Conservation (phyloP, 163 green algal genomes). For the Chloroidium sp. region DNA sequence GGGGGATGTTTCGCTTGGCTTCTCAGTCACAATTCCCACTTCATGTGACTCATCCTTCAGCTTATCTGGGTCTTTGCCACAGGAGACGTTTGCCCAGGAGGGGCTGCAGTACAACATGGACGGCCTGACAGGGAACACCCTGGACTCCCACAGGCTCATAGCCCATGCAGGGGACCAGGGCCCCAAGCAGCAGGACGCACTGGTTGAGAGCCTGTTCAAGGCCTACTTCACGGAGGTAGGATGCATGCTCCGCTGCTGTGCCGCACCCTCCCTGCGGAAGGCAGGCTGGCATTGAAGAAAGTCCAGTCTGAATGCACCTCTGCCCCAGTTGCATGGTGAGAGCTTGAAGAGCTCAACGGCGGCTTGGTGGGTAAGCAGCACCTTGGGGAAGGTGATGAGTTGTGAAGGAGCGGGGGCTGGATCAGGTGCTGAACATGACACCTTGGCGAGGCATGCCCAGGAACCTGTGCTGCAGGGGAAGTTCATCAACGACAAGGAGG, state of each 20-base stretch:
- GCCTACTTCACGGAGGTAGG: conserved; percentile 40
- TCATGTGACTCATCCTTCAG: neutral
- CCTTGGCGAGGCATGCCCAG: neutral
- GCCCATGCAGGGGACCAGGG: conserved; percentile 24
- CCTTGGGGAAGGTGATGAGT: neutral
- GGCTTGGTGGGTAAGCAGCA: neutral
- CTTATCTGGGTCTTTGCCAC: neutral
- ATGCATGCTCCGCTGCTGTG: too few species aligned
- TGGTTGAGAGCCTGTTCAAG: conserved; percentile 47
- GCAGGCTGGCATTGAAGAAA: too few species aligned
- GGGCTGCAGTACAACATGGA: conserved; percentile 39
- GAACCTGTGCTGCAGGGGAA: conserved; percentile 25
- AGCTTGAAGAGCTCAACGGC: neutral
- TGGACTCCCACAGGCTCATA: conserved; percentile 43
- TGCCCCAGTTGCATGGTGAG: too few species aligned
- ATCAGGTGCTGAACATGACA: neutral
- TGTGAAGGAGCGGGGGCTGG: too few species aligned
- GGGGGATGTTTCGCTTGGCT: too few species aligned
- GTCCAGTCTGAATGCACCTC: too few species aligned
- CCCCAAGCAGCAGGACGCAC: conserved; percentile 24
- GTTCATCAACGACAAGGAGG: conserved; percentile 38
- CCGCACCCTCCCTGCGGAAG: too few species aligned
- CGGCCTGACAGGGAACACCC: conserved; percentile 42
- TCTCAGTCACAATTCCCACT: too few species aligned
- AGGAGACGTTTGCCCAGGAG: conserved; percentile 32